Evolutionary conservation across 2,329 filamentous ascomycete genomes (phyloP).

Genomic region (Penicillium sp.): DNA sequence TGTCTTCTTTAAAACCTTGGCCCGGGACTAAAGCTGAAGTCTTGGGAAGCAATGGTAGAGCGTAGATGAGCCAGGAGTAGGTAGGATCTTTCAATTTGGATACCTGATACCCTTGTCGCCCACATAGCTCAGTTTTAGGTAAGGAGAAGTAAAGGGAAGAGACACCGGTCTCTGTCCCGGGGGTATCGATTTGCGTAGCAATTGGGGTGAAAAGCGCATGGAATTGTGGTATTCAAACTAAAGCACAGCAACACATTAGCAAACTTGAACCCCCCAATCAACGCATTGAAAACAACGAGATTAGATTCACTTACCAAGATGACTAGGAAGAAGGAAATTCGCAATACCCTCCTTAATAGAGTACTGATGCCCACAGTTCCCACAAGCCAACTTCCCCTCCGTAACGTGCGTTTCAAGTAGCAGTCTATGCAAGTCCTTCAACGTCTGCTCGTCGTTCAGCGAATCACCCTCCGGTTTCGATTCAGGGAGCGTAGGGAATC

Average conservation of each 20-base stretch:
- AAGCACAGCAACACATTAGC: background rate
- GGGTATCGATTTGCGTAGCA: slow-evolving; percentile 9
- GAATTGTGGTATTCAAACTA: slow-evolving; percentile 5
- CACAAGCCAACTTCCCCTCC: slow-evolving; percentile 86
- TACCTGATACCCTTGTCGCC: slow-evolving; percentile 1
- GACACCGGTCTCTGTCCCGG: background rate
- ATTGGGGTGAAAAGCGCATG: slow-evolving; percentile 1
- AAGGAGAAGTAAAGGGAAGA: background rate
- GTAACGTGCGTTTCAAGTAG: slow-evolving; percentile 85
- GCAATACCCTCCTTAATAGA: slow-evolving; percentile 92
- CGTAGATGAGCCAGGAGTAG: background rate
- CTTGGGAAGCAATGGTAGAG: background rate
- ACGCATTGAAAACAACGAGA: background rate
- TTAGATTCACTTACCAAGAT: slow-evolving; percentile 58
- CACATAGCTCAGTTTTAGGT: background rate
- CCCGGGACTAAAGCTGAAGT: background rate
- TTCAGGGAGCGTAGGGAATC: slow-evolving; percentile 69
- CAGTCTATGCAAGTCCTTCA: slow-evolving; percentile 74
- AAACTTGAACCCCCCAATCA: background rate
- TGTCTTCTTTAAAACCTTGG: background rate
- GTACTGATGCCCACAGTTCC: slow-evolving; percentile 89
- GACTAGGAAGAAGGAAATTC: slow-evolving; percentile 90
- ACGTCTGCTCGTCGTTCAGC: slow-evolving; percentile 62
- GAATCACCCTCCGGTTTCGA: slow-evolving; percentile 61
- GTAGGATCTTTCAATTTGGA: background rate